A percentile compares a stretch with the other conserved stretches of the same genome.
Evolutionary conservation across 106 monocot genomes (phyloP).

Genomic region (Dioscorea zingiberensis): DNA sequence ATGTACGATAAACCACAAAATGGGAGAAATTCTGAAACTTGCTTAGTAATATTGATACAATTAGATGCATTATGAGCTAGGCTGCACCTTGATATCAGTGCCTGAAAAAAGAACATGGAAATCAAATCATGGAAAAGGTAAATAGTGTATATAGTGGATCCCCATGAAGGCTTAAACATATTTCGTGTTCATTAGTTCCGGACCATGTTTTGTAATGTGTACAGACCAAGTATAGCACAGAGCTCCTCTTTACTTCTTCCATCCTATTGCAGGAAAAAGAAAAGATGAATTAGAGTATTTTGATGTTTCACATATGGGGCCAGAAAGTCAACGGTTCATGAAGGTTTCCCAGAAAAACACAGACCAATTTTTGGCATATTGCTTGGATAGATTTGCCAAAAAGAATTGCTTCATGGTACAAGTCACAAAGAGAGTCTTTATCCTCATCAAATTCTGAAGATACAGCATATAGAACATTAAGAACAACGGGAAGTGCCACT

Average conservation of each 20-base stretch:
- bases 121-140: too few relatives aligned
- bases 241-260: conserved; percentile 53
- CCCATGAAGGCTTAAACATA: too few relatives aligned
- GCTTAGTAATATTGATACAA: conserved; percentile 29
- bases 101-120: conserved; percentile 25
- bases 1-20: conserved; percentile 68
- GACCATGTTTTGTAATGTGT: conserved; percentile 72
- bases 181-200: too few relatives aligned
- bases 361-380: conserved; percentile 68
- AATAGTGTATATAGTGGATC: too few relatives aligned
- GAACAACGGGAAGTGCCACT: conserved; percentile 61
- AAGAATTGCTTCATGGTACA: conserved; percentile 36
- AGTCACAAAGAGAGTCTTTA: conserved; percentile 24
- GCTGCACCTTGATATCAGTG: conserved; percentile 58
- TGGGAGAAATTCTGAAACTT: conserved; percentile 50
- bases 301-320: too few relatives aligned
- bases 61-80: conserved; percentile 22
- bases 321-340: too few relatives aligned
- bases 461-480: conserved; percentile 34
- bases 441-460: conserved; percentile 47
- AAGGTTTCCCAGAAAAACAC: background rate
- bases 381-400: conserved; percentile 60
- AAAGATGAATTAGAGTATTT: background rate
- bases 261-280: conserved; percentile 22
- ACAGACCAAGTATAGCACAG: conserved; percentile 75